A percentile compares a stretch with the other conserved stretches of the same genome.
Conservation (phyloP, 768 basidiomycete genomes). For the Tylopilus felleus region DNA sequence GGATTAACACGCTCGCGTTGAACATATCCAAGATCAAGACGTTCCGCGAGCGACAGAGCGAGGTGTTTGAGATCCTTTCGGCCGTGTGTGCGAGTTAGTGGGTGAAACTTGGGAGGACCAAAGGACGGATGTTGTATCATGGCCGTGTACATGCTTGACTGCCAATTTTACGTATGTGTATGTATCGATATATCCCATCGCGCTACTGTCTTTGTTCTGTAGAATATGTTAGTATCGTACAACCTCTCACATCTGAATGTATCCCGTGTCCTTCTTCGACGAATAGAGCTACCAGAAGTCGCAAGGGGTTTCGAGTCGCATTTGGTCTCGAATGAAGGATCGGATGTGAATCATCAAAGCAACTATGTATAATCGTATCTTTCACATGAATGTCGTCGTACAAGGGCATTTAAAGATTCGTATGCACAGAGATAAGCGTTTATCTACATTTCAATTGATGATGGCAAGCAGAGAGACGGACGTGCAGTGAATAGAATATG, state of each 20-base stretch:
- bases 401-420: too few relatives aligned
- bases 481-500: too few relatives aligned
- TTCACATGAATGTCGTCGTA: too few relatives aligned
- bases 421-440: too few relatives aligned
- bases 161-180: background rate
- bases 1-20: conserved; percentile 72
- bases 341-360: too few relatives aligned
- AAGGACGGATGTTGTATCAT: background rate
- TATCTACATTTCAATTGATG: too few relatives aligned
- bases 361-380: too few relatives aligned
- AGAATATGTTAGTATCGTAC: background rate
- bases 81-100: conserved; percentile 21
- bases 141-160: background rate
- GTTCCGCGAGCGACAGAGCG: conserved; percentile 67
- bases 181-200: background rate
- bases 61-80: conserved; percentile 59
- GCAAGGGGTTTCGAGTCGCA: too few relatives aligned
- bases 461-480: too few relatives aligned
- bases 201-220: background rate
- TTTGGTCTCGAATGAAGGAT: too few relatives aligned
- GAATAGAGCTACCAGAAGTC: too few relatives aligned
- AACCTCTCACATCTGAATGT: background rate
- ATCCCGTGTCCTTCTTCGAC: background rate
- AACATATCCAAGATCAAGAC: conserved; percentile 65
- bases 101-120: background rate